Percentiles rank a stretch among this genome's conserved stretches.
phyloP scores from a whole-genome alignment of 106 monocot species.

The Chionographis japonica region DNA sequence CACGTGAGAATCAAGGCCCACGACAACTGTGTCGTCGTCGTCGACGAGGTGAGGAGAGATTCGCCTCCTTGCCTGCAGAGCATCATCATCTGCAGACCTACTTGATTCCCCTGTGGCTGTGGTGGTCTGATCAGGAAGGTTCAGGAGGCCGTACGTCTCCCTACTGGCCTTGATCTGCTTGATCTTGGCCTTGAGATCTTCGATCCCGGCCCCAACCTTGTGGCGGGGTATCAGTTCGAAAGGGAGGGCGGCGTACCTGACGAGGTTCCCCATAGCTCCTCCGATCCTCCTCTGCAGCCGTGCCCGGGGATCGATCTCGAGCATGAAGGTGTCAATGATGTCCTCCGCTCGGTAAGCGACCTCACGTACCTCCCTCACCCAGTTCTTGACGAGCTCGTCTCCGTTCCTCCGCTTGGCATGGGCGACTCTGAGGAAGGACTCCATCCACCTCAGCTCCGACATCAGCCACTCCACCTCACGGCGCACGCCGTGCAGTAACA shows the following conservation, averaged over 20 bases:
- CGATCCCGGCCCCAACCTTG: constrained; percentile 10
- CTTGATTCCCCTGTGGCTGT: not conserved
- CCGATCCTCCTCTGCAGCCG: not conserved
- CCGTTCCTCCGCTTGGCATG: constrained; percentile 10
- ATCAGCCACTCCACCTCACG: constrained; percentile 16
- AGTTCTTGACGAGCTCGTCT: constrained; percentile 11
- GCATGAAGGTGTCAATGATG: constrained; percentile 17
- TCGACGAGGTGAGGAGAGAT: not conserved
- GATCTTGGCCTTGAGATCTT: constrained; percentile 12
- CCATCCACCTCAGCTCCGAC: constrained; percentile 20
- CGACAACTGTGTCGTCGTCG: constrained; percentile 4
- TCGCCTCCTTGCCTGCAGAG: not conserved
- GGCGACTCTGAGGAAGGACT: constrained; percentile 29
- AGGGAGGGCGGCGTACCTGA: not conserved
- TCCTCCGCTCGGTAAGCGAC: constrained; percentile 31
- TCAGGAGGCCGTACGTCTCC: constrained; percentile 6
- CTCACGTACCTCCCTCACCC: constrained; percentile 23
- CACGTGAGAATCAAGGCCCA: constrained; percentile 19
- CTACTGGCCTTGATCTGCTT: constrained; percentile 4
- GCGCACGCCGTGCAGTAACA: constrained; percentile 10
- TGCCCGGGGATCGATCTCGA: not conserved
- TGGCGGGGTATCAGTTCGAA: not conserved
- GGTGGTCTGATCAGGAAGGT: not conserved
- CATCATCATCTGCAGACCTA: too few species aligned
- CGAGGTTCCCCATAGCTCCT: not conserved